phyloP scores from a whole-genome alignment of 2,329 filamentous ascomycete genomes.

The Aureobasidium subglaciale region DNA sequence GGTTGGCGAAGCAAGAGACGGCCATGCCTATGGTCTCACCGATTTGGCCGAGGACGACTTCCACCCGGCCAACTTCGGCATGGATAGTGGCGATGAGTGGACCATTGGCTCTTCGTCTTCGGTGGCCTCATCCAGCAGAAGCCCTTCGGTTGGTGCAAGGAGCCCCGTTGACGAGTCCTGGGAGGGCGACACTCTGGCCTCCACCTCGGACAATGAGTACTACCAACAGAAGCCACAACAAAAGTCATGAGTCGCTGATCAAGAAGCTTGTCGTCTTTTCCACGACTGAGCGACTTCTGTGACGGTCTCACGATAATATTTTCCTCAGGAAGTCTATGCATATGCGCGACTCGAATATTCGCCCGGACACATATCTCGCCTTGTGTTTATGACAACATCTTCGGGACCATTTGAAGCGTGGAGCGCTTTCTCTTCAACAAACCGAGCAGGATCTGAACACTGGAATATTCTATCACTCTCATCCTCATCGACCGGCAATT shows the following conservation, averaged over 20 bases:
- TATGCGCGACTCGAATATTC: not conserved
- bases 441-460: not conserved
- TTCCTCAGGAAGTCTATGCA: not conserved
- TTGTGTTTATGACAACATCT: not conserved
- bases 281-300: not conserved
- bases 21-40: constrained; percentile 50
- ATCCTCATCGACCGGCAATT: not conserved
- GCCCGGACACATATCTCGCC: not conserved
- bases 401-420: not conserved
- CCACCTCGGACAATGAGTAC: constrained; percentile 35
- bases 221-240: constrained; percentile 1
- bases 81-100: constrained; percentile 73
- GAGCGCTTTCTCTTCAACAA: not conserved
- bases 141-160: constrained; percentile 43
- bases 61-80: constrained; percentile 37
- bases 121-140: constrained; percentile 58
- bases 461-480: not conserved
- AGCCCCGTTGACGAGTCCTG: constrained; percentile 51
- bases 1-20: constrained; percentile 57
- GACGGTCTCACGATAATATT: not conserved
- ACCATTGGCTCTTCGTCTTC: constrained; percentile 77
- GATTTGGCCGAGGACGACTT: constrained; percentile 47
- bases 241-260: not conserved
- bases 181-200: constrained; percentile 51
- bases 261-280: not conserved